Evolutionary conservation across 2,329 filamentous ascomycete species (phyloP).

Genomic region (Apiospora aurea): DNA sequence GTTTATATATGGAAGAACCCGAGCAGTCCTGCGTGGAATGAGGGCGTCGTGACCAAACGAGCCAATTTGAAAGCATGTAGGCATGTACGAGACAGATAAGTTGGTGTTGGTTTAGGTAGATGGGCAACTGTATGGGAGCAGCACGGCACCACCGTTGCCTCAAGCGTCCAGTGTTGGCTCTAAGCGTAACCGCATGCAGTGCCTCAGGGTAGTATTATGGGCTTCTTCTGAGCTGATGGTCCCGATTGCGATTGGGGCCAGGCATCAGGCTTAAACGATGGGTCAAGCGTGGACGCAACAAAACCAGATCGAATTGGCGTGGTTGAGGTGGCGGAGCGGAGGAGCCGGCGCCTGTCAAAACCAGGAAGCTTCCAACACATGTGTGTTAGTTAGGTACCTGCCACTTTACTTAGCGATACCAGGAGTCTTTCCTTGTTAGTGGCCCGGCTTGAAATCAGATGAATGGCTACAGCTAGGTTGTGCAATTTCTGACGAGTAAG

Average conservation of each 20-base stretch:
- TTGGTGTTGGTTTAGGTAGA: slow-evolving; percentile 4
- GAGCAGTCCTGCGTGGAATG: background rate
- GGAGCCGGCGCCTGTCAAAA: slow-evolving; percentile 8
- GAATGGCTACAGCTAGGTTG: background rate
- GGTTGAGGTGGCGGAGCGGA: background rate
- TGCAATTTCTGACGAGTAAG: background rate
- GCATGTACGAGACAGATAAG: background rate
- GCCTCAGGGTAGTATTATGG: background rate
- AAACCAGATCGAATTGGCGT: background rate
- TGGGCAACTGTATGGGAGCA: background rate
- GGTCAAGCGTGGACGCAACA: background rate
- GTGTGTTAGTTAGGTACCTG: no score
- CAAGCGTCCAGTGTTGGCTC: background rate
- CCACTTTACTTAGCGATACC: background rate
- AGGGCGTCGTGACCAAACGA: background rate
- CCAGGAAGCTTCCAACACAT: background rate
- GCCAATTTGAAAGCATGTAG: background rate
- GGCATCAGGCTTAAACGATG: no score
- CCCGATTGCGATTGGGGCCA: background rate
- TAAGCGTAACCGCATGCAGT: no score
- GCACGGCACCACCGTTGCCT: background rate
- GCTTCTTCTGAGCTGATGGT: background rate
- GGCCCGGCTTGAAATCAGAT: background rate
- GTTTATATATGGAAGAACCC: background rate
- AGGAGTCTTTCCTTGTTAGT: background rate